Evolutionary conservation across 176 grass and related monocot species (phyloP), one percentile per base, ranked within the genome.

Genomic region (Hyparrhenia diplandra): DNA sequence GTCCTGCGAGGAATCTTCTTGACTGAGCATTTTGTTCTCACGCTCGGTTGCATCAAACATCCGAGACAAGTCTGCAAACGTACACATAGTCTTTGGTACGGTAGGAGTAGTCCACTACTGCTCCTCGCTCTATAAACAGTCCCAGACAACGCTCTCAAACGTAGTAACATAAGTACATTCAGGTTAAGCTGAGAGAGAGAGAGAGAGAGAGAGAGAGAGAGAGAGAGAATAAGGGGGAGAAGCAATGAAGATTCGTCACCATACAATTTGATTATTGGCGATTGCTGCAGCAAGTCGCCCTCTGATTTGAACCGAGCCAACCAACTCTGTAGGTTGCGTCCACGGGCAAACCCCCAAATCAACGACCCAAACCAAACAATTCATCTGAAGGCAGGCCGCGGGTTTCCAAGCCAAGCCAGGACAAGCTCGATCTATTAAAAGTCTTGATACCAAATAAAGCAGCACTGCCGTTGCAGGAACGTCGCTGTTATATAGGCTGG

Each of bases 201-300:
- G n/a, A n/a, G n/a, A n/a, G n/a, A n/a, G n/a, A n/a, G n/a, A n/a
- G n/a, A n/a, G n/a, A n/a, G n/a, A n/a, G n/a, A n/a, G n/a, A n/a
- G n/a, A n/a, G n/a, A n/a, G n/a, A n/a, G n/a, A n/a, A n/a, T n/a
- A n/a, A n/a, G n/a, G n/a, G n/a, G n/a, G n/a, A n/a, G n/a, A n/a
- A n/a, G n/a, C n/a, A n/a, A n/a, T n/a, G n/a, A n/a, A n/a, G n/a
- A n/a, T n/a, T n/a, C n/a, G n/a, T 79, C 86, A 67, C 86, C 68
- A 23, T 74, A 23, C 47, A 69, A 74, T 69, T 71, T 47, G 59
- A 32, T 21, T 18, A 68, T 37, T 47, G 81, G 23, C 36, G 86
- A 17, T 51, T 23, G 67, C 21, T 73, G 67, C 66, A 12, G 67
- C 6, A 18, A 18, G 81, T 84, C 87, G 69, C 76, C 74, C 69